Evolutionary conservation across 2,329 filamentous ascomycete species (phyloP).

Genomic region (Colletotrichum siamense): DNA sequence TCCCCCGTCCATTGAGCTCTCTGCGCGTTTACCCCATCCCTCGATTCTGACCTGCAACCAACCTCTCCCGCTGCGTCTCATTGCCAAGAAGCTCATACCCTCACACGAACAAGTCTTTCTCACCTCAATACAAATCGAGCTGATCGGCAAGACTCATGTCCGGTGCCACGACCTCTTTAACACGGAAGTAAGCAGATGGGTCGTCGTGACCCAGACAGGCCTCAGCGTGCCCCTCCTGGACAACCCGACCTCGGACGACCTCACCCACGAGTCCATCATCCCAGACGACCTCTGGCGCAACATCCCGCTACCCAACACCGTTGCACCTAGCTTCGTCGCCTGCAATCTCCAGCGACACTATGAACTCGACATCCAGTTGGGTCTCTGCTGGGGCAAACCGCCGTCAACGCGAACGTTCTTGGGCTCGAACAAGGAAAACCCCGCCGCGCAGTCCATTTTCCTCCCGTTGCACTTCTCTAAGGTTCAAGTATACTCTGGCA

Average conservation of each 20-base stretch:
- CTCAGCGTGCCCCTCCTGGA: slow-evolving; percentile 74
- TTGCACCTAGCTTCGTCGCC: slow-evolving; percentile 85
- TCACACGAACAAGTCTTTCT: slow-evolving; percentile 76
- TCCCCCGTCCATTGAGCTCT: slow-evolving; percentile 76
- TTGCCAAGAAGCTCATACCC: slow-evolving; percentile 78
- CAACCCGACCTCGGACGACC: slow-evolving; percentile 54
- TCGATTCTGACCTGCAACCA: slow-evolving; percentile 89
- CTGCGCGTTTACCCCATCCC: slow-evolving; percentile 83
- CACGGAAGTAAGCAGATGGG: slow-evolving; percentile 75
- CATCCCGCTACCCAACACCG: slow-evolving; percentile 78
- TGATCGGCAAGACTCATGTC: slow-evolving; percentile 81
- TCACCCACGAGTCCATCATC: slow-evolving; percentile 72
- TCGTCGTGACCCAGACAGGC: slow-evolving; percentile 74
- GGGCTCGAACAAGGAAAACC: slow-evolving; percentile 27
- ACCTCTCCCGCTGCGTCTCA: slow-evolving; percentile 78
- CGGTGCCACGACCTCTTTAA: slow-evolving; percentile 77
- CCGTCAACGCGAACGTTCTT: slow-evolving; percentile 33
- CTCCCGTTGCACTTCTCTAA: slow-evolving; percentile 78
- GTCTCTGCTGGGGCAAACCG: slow-evolving; percentile 75
- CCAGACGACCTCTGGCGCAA: slow-evolving; percentile 76
- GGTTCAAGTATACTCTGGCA: slow-evolving; percentile 85
- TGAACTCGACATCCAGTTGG: slow-evolving; percentile 81
- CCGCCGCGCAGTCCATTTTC: slow-evolving; percentile 67
- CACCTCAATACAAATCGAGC: slow-evolving; percentile 78
- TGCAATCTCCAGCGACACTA: slow-evolving; percentile 88